Evolutionary conservation across 108 stramenopile species (phyloP), one percentile per base, ranked within the genome.

Genomic region (Skeletonema potamos): DNA sequence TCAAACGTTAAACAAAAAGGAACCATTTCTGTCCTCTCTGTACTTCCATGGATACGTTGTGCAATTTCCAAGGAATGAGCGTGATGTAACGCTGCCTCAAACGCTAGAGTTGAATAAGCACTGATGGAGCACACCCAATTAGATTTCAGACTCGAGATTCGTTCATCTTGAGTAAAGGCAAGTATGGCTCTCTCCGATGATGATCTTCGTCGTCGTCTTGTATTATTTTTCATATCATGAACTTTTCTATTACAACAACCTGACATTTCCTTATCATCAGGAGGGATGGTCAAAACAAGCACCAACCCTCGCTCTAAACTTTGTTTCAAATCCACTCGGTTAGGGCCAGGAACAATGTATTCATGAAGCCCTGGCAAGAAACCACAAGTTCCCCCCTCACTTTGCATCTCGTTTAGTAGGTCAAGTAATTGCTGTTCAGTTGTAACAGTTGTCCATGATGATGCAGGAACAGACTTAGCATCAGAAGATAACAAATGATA

Each of bases 1-100:
- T 79, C 71, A 79, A 79, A 79, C 56, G 65, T 64, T 29, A 79
- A 62, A 64, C 78, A 79, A 68, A 79, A 79, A 18, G 77, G 77
- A 27, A 26, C 15, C 37, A 62, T 34, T 20, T 62, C 34, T 39
- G 62, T 41, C 34, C 37, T 34, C 1, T 62, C 34, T 39, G 62
- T 41, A 18, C 37, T 39, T 33, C 48, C 44, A 33, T 36, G 39
- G 75, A 81, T 62, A 4, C 34, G 64, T 43, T 62, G 51, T 26
- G 71, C 70, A 3, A 81, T 55, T 24, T 57, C 69, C 41, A 18
- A n/a, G 3, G 75, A 81, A 54, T 77, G 76, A 24, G 80, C 74
- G 32, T 76, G 30, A 51, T 33, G 43, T 37, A 81, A 51, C 6
- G 80, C 80, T 20, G 80, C 69, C 43, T 81, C 80, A 30, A 81